phyloP scores from a whole-genome alignment of 2,329 filamentous ascomycete genomes.

The Cladorrhinum sp. region DNA sequence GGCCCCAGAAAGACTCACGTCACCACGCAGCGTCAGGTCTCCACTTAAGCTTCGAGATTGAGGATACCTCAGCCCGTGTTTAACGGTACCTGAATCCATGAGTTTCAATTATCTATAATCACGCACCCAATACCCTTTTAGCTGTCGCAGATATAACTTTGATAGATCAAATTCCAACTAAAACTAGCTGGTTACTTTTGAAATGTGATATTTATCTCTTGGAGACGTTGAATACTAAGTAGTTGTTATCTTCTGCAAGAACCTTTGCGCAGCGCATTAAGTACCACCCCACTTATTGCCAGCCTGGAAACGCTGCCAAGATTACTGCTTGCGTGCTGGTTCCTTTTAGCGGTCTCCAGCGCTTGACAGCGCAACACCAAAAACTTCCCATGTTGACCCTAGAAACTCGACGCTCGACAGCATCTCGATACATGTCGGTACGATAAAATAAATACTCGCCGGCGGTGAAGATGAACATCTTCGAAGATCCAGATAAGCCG shows the following conservation, averaged over 20 bases:
- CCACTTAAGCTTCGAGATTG: slow-evolving; percentile 2
- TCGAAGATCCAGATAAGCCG: slow-evolving; percentile 19
- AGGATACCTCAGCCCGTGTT: neutral
- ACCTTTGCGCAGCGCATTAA: neutral
- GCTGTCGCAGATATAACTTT: too few species aligned
- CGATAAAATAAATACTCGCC: neutral
- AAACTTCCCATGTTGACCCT: too few species aligned
- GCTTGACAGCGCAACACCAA: neutral
- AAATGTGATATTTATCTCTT: neutral
- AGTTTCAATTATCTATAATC: too few species aligned
- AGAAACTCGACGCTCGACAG: neutral
- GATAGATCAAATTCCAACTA: too few species aligned
- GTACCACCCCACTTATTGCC: neutral
- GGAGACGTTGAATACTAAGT: neutral
- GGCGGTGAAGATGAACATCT: slow-evolving; percentile 24
- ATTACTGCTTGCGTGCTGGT: neutral
- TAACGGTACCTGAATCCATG: neutral
- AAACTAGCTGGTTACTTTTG: too few species aligned
- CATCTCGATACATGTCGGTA: neutral
- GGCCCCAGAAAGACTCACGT: neutral
- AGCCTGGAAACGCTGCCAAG: neutral
- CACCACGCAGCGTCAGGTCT: slow-evolving; percentile 3
- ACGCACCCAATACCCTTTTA: too few species aligned
- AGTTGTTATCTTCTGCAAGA: neutral
- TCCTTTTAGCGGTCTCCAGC: neutral